A percentile compares a stretch with the other conserved stretches of the same genome.
phyloP scores from a whole-genome alignment of 768 basidiomycete species.

The Mycena vitilis region DNA sequence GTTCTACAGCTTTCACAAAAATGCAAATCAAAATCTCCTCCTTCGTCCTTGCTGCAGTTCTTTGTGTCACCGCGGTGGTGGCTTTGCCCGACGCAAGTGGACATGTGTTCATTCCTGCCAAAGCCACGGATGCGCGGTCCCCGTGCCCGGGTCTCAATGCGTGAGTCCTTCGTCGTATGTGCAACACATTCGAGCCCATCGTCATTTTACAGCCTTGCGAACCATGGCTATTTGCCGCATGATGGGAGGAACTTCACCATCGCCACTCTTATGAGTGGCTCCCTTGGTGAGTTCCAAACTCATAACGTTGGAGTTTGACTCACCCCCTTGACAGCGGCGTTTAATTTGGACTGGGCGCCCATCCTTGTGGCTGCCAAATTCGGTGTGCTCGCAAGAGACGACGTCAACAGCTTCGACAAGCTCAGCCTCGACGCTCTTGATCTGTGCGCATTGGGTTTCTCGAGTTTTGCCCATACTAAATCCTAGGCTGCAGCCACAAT shows the following conservation, averaged over 20 bases:
- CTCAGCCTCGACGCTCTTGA: constrained; percentile 5
- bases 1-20: no score
- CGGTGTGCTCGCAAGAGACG: constrained; percentile 11
- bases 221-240: constrained; percentile 22
- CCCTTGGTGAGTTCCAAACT: no score
- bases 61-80: no score
- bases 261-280: background rate
- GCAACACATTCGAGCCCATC: background rate
- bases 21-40: no score
- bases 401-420: no score
- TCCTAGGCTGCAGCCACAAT: constrained; percentile 14
- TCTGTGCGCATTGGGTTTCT: background rate
- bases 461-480: background rate
- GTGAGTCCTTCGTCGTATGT: background rate
- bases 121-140: constrained; percentile 3
- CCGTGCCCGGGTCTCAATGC: constrained; percentile 25
- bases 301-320: no score
- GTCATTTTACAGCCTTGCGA: constrained; percentile 13
- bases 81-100: no score
- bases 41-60: no score
- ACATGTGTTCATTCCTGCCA: no score
- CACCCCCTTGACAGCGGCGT: constrained; percentile 3
- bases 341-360: constrained; percentile 14
- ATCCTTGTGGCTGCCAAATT: constrained; percentile 17
- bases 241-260: constrained; percentile 15